Conservation (phyloP, 306 rosid genomes). For the Inga leiocalycina region DNA sequence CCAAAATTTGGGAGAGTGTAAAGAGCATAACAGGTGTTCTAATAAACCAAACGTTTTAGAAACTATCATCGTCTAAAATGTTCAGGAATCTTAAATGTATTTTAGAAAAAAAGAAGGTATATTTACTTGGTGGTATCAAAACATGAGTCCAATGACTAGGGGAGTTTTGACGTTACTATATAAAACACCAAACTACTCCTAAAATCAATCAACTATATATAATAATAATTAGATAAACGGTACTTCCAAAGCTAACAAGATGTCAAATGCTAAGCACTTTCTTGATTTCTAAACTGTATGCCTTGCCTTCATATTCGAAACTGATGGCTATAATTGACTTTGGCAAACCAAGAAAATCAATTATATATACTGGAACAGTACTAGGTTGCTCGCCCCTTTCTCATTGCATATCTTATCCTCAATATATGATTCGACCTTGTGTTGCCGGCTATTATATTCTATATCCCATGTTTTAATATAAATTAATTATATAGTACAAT, state of each 20-base stretch:
- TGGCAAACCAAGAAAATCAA: neutral
- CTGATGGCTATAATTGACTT: neutral
- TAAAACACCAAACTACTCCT: neutral
- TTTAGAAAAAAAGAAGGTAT: too few species aligned
- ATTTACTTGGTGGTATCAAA: neutral
- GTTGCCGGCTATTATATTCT: neutral
- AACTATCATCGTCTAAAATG: neutral
- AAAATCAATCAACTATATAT: neutral
- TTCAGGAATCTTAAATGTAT: neutral
- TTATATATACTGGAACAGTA: neutral
- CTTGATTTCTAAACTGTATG: neutral
- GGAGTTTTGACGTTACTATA: neutral
- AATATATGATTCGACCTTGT: neutral
- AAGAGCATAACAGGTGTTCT: neutral
- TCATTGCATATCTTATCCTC: neutral
- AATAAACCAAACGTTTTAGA: neutral
- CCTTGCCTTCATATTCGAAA: neutral
- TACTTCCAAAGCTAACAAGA: neutral
- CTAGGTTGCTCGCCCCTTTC: neutral
- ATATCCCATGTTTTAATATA: neutral
- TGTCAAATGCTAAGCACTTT: neutral
- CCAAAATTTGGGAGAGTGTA: neutral
- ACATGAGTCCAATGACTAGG: too few species aligned
- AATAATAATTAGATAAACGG: neutral
- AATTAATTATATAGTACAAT: neutral